A percentile compares a stretch with the other conserved stretches of the same genome.
Evolutionary conservation across 192 early-diverging fungal species (phyloP).

Genomic region (Allomyces macrogynus): DNA sequence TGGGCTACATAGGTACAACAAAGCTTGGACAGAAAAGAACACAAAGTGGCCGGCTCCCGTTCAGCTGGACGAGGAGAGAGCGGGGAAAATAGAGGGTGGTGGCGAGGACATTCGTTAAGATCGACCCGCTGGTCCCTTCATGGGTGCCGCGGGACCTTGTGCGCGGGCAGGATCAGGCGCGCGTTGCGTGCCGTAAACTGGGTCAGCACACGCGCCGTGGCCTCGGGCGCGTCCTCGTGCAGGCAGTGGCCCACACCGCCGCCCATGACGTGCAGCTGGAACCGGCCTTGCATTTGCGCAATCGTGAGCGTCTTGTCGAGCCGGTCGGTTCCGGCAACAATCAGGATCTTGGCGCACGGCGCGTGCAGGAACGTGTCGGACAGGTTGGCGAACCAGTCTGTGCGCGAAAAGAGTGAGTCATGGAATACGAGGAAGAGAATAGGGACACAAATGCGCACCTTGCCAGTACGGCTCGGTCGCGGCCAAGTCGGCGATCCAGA

Average conservation of each 20-base stretch:
- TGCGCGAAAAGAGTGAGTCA: too few relatives aligned
- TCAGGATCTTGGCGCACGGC: not conserved
- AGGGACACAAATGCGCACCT: not conserved
- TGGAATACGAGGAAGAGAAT: too few relatives aligned
- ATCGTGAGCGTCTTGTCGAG: not conserved
- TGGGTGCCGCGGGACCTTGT: too few relatives aligned
- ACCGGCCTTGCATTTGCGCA: not conserved
- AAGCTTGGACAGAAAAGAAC: too few relatives aligned
- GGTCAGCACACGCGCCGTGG: not conserved
- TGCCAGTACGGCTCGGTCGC: not conserved
- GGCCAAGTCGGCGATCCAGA: not conserved
- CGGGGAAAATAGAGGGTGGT: too few relatives aligned
- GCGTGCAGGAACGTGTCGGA: not conserved
- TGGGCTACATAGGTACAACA: too few relatives aligned
- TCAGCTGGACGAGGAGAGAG: too few relatives aligned
- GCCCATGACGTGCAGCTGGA: not conserved
- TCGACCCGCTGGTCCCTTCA: too few relatives aligned
- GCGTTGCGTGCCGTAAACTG: not conserved
- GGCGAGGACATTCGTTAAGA: too few relatives aligned
- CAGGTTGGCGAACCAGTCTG: not conserved
- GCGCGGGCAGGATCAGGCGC: not conserved
- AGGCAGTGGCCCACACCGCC: not conserved
- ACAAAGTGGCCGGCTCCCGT: too few relatives aligned
- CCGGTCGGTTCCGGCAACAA: not conserved
- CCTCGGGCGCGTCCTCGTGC: not conserved